Percentiles rank a stretch among this genome's conserved stretches.
Evolutionary conservation across 345 rosid species (phyloP).

Genomic region (Aurinia saxatilis): DNA sequence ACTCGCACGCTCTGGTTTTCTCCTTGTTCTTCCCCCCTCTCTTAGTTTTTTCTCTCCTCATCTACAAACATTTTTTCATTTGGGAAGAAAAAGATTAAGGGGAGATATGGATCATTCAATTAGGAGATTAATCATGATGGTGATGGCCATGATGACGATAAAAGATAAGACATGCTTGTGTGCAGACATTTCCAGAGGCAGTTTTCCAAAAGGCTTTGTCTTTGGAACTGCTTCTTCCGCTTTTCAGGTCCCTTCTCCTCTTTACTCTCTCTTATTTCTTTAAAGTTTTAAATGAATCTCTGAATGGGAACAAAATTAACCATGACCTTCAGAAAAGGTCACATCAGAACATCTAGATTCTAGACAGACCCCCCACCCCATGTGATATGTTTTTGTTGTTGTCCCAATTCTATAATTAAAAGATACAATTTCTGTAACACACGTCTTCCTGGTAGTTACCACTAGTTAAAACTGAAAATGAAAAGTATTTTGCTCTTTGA

Average conservation of each 20-base stretch:
- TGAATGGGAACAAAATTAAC: too few species aligned
- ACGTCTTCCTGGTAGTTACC: too few species aligned
- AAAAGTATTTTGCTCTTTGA: too few species aligned
- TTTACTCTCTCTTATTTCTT: too few species aligned
- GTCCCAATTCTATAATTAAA: too few species aligned
- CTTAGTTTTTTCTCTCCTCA: neutral
- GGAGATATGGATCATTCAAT: neutral
- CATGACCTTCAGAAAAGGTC: too few species aligned
- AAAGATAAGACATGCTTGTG: constrained; percentile 26
- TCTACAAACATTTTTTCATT: neutral
- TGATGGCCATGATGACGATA: constrained; percentile 11
- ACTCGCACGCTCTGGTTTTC: neutral
- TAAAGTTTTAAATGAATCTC: too few species aligned
- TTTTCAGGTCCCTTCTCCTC: constrained; percentile 36
- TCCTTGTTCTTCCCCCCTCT: neutral
- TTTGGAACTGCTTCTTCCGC: constrained; percentile 60
- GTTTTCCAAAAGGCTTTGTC: constrained; percentile 47
- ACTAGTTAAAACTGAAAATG: too few species aligned
- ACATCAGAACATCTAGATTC: too few species aligned
- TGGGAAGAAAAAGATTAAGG: neutral
- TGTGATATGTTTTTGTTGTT: too few species aligned
- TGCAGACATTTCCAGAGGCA: constrained; percentile 33
- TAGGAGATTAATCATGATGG: neutral
- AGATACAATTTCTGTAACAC: too few species aligned
- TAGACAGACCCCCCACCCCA: too few species aligned